These are phyloP conservation scores for thale cress (Arabidopsis thaliana) DNA, from an alignment of 345 rosid genomes.

Conservation along the genomic window TAIR10.1 NC_003070.9:3355501-3356000, in stretches of 20 bases:
- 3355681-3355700: neutral
- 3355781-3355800: neutral
- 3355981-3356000: neutral
- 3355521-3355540: neutral
- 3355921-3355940: neutral
- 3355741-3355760: constrained; percentile 3
- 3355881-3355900: neutral
- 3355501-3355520: neutral
- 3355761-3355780: neutral
- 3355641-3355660: neutral
- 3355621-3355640: neutral
- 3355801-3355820: neutral
- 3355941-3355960: neutral
- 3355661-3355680: neutral
- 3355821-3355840: neutral
- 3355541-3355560: too few species aligned
- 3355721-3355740: neutral
- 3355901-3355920: neutral
- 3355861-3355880: neutral
- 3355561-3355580: neutral
- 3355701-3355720: neutral
- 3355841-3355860: neutral
- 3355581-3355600: too few species aligned
- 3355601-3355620: neutral
- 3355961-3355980: neutral